A percentile compares a stretch with the other conserved stretches of the same genome.
These are phyloP conservation scores for Amylocystis lapponica DNA, from an alignment of 768 basidiomycete species.

Conservation along the genomic window DNA sequence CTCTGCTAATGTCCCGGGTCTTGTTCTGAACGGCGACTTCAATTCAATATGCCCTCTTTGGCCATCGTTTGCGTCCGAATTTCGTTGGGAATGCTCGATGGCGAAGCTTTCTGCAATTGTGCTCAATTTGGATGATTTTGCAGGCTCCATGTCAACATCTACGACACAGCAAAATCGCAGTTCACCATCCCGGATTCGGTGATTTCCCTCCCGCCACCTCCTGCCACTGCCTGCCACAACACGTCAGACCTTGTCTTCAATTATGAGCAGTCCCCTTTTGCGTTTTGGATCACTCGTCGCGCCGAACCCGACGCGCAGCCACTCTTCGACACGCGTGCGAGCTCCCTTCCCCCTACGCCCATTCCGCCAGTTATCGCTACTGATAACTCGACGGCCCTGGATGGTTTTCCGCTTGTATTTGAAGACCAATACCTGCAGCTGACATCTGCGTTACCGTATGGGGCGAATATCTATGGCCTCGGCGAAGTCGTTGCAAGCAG, in stretches of 20 bases:
- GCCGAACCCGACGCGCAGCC: constrained; percentile 47
- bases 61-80: too few relatives aligned
- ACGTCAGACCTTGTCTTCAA: constrained; percentile 67
- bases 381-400: constrained; percentile 50
- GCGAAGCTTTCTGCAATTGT: too few relatives aligned
- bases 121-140: constrained; percentile 10
- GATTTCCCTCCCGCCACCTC: constrained; percentile 34
- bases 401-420: constrained; percentile 67
- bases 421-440: constrained; percentile 79
- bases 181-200: constrained; percentile 59
- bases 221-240: constrained; percentile 28
- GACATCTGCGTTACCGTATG: constrained; percentile 56
- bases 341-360: constrained; percentile 56
- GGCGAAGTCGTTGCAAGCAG: constrained; percentile 69
- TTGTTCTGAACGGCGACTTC: too few relatives aligned
- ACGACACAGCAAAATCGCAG: constrained; percentile 53
- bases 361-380: constrained; percentile 47
- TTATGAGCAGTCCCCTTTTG: constrained; percentile 57
- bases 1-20: too few relatives aligned
- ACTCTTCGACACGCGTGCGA: constrained; percentile 65
- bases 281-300: constrained; percentile 76
- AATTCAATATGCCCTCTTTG: too few relatives aligned
- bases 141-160: constrained; percentile 66
- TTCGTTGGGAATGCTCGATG: too few relatives aligned
- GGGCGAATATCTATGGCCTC: constrained; percentile 72